A percentile compares a stretch with the other conserved stretches of the same genome.
Evolutionary conservation across 495 filamentous ascomycete species (phyloP).

Genomic region (Podospora comata): DNA sequence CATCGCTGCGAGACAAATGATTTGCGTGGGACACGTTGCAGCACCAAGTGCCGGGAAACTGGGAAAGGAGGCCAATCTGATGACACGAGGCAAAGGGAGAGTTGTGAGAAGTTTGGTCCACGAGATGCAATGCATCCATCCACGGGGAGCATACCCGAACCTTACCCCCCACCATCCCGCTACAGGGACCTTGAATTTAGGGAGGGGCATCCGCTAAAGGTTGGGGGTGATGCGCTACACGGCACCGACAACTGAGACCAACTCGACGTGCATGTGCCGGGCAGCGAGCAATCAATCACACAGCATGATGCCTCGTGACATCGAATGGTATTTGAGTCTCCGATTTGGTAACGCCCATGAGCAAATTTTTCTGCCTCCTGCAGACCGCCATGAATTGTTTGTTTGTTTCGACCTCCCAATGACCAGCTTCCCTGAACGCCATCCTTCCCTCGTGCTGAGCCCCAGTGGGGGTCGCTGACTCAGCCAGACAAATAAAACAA

Average conservation of each 20-base stretch:
- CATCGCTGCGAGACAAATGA: background rate
- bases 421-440: background rate
- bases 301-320: background rate
- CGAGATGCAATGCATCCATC: background rate
- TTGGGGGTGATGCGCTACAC: background rate
- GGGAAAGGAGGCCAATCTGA: background rate
- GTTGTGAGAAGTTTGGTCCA: no score
- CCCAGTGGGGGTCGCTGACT: background rate
- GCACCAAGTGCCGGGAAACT: background rate
- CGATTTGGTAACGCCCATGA: background rate
- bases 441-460: background rate
- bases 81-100: background rate
- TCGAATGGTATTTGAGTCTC: background rate
- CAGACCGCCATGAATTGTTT: background rate
- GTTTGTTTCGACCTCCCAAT: background rate
- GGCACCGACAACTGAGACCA: background rate
- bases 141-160: slow-evolving; percentile 8
- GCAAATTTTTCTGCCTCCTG: background rate
- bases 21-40: background rate
- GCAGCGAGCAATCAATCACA: background rate
- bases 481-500: background rate
- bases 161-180: background rate
- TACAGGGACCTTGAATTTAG: background rate
- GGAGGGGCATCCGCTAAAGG: background rate
- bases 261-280: background rate